Conservation (phyloP, 192 early-diverging fungal species). For the Phycomyces blakesleeanus region DNA sequence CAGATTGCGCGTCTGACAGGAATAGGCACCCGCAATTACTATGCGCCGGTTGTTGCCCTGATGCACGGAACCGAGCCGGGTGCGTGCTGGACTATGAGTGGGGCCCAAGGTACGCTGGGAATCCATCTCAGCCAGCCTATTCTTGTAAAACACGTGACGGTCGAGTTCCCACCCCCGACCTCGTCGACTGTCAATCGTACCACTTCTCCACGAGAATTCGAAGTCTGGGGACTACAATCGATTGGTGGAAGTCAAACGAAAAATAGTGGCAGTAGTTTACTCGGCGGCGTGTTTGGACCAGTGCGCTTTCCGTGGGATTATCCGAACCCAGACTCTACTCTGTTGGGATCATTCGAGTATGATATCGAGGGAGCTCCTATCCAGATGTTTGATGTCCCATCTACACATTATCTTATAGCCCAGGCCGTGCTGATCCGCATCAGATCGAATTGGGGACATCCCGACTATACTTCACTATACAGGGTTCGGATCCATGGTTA, state of each 20-base stretch:
- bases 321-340: not conserved
- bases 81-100: slow-evolving; percentile 74
- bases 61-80: slow-evolving; percentile 53
- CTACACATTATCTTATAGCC: slow-evolving; percentile 40
- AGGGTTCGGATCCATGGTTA: slow-evolving; percentile 68
- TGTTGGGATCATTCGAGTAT: not conserved
- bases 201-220: slow-evolving; percentile 61
- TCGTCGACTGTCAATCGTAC: slow-evolving; percentile 50
- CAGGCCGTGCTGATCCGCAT: slow-evolving; percentile 55
- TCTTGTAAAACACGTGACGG: slow-evolving; percentile 53
- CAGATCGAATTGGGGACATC: slow-evolving; percentile 69
- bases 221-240: slow-evolving; percentile 52
- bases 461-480: slow-evolving; percentile 69
- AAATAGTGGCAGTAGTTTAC: not conserved
- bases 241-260: too few species aligned
- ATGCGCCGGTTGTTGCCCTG: slow-evolving; percentile 38
- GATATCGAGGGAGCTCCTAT: not conserved
- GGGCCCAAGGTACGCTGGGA: slow-evolving; percentile 56
- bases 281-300: not conserved
- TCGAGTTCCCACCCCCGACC: slow-evolving; percentile 63
- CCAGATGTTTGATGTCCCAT: not conserved
- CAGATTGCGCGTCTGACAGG: slow-evolving; percentile 29
- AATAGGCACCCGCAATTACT: slow-evolving; percentile 33
- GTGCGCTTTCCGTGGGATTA: not conserved
- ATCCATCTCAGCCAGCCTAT: slow-evolving; percentile 57